Base-by-base conservation (phyloP, 148 eudicot species). In the Beta vulgaris region DNA sequence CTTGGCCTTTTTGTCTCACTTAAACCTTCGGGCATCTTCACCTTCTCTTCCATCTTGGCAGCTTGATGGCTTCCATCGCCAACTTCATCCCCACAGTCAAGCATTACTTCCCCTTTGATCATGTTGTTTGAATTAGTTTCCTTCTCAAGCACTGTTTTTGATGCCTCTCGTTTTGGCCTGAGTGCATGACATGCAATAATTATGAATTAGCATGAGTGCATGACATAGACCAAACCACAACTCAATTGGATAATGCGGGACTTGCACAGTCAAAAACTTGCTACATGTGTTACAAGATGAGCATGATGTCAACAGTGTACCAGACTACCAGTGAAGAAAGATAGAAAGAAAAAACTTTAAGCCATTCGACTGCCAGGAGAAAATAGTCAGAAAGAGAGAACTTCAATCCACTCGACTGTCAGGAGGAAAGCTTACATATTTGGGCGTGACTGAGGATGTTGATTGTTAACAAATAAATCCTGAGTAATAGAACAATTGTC, bases 1-100 rank as follows among this genome's bases (percentile, higher is more conserved):
- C 25, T 77, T 32, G 61, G 58, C 29, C 60, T 73, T 69, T 82
- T 77, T 3, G 75, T 36, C 72, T 82, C 84, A 15, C 49, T 63
- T 26, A 3, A 26, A 53, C 18, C n/a, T 25, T 77, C 72, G 0
- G 71, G 77, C 7, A 19, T 59, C 42, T 69, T 66, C 18, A 71
- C 71, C 42, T 58, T 65, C 59, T 55, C 31, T 3, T 19, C 44
- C 23, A 34, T 28, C 34, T 7, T 16, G 10, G 55, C 55, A n/a
- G 37, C 43, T 18, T 58, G 53, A 49, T 60, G 55, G 46, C 26
- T 60, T 26, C 43, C 40, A 25, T 74, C 78, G 21, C 53, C 49
- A 14, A 70, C 7, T 74, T 74, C 40, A 28, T 58, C 21, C 28
- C 57, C 82, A 44, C 34, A 16, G 6, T 34, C 73, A 23, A 63